These are phyloP conservation scores for Leccinum arenicola DNA, from an alignment of 768 basidiomycete genomes.

Conservation along the genomic window DNA sequence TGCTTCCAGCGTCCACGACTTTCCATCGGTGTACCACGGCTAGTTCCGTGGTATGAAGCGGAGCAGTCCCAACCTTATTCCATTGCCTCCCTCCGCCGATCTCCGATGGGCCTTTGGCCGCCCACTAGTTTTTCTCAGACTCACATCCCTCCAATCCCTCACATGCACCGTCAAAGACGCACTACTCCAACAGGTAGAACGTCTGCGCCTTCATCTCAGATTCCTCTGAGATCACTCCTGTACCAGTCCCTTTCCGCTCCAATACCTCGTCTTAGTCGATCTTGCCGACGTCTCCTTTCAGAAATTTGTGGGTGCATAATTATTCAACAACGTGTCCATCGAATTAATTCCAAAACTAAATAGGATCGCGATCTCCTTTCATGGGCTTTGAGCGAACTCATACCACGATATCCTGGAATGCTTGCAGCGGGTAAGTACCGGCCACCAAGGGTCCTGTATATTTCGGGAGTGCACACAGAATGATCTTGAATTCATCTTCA, in stretches of 20 bases:
- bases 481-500: conserved; percentile 24
- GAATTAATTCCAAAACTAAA: conserved; percentile 6
- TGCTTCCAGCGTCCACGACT: no score
- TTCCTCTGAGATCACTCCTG: conserved; percentile 37
- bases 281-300: conserved; percentile 54
- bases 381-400: conserved; percentile 63
- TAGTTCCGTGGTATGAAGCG: no score
- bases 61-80: conserved; percentile 31
- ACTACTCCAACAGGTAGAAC: conserved; percentile 52
- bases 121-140: conserved; percentile 58
- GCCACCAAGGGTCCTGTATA: not conserved
- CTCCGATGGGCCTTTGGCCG: conserved; percentile 58
- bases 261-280: conserved; percentile 69
- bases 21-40: no score
- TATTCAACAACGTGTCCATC: conserved; percentile 6
- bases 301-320: conserved; percentile 45
- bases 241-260: conserved; percentile 45
- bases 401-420: conserved; percentile 75
- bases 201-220: conserved; percentile 54
- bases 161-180: conserved; percentile 39
- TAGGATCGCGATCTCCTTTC: conserved; percentile 61
- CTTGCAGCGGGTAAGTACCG: conserved; percentile 57
- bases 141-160: conserved; percentile 39
- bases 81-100: conserved; percentile 53
- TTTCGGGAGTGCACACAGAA: not conserved